Evolutionary conservation across 2,329 filamentous ascomycete species (phyloP), one percentile per base, ranked within the genome.

Genomic region (Leptodontidium sp.): DNA sequence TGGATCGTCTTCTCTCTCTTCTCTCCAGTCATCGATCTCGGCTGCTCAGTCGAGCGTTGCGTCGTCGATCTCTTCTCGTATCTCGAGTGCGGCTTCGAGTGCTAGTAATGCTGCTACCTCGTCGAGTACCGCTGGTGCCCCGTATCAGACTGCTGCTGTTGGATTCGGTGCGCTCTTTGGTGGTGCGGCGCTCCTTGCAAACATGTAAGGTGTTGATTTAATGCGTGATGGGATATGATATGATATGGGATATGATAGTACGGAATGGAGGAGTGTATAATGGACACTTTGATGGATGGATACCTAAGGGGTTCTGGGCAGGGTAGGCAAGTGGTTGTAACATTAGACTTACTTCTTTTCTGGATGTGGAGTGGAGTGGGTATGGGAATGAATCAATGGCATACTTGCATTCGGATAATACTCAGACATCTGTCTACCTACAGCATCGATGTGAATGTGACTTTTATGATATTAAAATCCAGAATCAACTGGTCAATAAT

Each of bases 111-210:
- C 71, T 17, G 67, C 70, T 40, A 65, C 64, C 53, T 65, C 65
- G 12, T 43, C 64, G 0, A 61, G 69, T 8, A 67, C 68, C 17
- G 73, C 35, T 59, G 74, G 72, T 53, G 74, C 72, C 11, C 68
- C 74, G 5, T 67, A 69, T 15, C 74, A 72, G 52, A 76, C 74
- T 68, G 75, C 70, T 67, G 75, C 75, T 55, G 70, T 77, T 35
- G 75, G 71, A 55, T 65, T 73, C 12, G 75, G 74, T 45, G 76
- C 75, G 65, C 67, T 77, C 1, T 75, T 77, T 24, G 76, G 76
- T 66, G 75, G 70, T 69, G 76, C 71, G 17, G 74, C 73, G 43
- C 47, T 75, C n/a, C 68, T 75, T 32, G 74, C 71, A 45, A 73
- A 74, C 64, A 58, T 77, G 68, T 77, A 76, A 65, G 62, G 58